A percentile compares a stretch with the other conserved stretches of the same genome.
Conservation (phyloP, 2,329 filamentous ascomycete genomes). For the Fusarium neocosmosporiellum region DNA sequence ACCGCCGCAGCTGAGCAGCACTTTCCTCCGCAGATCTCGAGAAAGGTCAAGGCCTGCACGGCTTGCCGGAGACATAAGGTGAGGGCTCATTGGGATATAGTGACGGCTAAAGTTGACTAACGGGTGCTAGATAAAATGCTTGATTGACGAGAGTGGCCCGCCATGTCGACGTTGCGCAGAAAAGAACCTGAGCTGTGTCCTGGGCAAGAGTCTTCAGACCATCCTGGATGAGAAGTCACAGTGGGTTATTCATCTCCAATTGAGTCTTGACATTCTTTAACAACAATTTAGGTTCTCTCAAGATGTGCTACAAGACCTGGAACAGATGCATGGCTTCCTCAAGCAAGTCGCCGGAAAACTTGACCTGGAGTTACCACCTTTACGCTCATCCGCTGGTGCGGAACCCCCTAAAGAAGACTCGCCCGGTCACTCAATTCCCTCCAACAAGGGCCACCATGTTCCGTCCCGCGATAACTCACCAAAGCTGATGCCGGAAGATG, state of each 20-base stretch:
- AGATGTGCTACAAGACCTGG: constrained; percentile 15
- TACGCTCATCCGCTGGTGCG: constrained; percentile 10
- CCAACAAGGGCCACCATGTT: constrained; percentile 21
- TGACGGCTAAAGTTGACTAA: not conserved
- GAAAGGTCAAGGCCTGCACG: constrained; percentile 53
- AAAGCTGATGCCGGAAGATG: constrained; percentile 40
- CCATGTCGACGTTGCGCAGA: constrained; percentile 51
- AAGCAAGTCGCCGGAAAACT: constrained; percentile 22
- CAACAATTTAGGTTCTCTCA: not conserved
- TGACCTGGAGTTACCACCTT: constrained; percentile 17
- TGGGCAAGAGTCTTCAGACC: constrained; percentile 53
- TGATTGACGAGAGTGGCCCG: constrained; percentile 52
- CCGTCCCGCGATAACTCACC: constrained; percentile 34
- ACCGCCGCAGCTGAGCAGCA: not conserved
- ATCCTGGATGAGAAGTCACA: constrained; percentile 52
- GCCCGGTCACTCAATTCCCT: not conserved
- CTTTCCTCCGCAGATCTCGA: constrained; percentile 43
- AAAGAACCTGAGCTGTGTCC: constrained; percentile 48
- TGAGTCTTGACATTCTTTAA: not conserved
- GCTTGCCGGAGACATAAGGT: constrained; percentile 53
- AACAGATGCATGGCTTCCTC: constrained; percentile 27
- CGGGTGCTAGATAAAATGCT: constrained; percentile 48
- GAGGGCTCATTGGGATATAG: not conserved
- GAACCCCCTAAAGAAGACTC: constrained; percentile 18
- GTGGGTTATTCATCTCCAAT: constrained; percentile 27